Conservation (phyloP, 192 early-diverging fungal species). For the Backusella mclennaniae region DNA sequence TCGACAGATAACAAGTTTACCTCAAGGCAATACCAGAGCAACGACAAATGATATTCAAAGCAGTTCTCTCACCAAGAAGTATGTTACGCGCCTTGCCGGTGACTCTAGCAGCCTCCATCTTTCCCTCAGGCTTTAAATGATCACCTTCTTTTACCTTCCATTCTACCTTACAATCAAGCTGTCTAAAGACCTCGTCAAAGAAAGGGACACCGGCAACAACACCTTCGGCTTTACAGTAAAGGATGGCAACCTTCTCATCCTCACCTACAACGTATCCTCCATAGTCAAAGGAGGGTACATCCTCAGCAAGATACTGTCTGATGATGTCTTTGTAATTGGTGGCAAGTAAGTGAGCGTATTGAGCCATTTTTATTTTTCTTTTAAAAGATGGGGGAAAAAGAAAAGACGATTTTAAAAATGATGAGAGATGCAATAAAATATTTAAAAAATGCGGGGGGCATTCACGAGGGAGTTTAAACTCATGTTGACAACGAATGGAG, state of each 20-base stretch:
- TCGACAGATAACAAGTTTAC: conserved; percentile 30
- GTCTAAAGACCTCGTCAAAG: conserved; percentile 91
- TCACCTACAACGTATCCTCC: conserved; percentile 97
- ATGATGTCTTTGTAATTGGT: conserved; percentile 71
- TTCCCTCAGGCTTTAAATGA: conserved; percentile 64
- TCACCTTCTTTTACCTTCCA: conserved; percentile 85
- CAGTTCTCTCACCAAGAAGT: conserved; percentile 90
- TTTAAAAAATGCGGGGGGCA: background rate
- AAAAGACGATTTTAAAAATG: background rate
- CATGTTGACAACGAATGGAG: background rate
- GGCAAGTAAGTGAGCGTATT: conserved; percentile 72
- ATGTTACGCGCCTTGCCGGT: conserved; percentile 79
- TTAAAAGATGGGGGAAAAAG: background rate
- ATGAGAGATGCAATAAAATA: background rate
- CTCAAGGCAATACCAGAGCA: conserved; percentile 89
- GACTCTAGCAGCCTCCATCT: conserved; percentile 73
- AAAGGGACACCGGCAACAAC: conserved; percentile 94
- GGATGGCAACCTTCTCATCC: conserved; percentile 71
- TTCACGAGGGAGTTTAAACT: background rate
- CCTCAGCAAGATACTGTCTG: conserved; percentile 86
- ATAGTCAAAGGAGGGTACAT: conserved; percentile 97
- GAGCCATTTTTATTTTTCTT: conserved; percentile 21
- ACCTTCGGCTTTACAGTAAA: conserved; percentile 88
- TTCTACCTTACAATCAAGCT: conserved; percentile 88
- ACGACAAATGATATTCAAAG: conserved; percentile 91